These are phyloP conservation scores for Teunomyces kruisii DNA, from an alignment of 805 yeast genomes.

Conservation along the genomic window DNA sequence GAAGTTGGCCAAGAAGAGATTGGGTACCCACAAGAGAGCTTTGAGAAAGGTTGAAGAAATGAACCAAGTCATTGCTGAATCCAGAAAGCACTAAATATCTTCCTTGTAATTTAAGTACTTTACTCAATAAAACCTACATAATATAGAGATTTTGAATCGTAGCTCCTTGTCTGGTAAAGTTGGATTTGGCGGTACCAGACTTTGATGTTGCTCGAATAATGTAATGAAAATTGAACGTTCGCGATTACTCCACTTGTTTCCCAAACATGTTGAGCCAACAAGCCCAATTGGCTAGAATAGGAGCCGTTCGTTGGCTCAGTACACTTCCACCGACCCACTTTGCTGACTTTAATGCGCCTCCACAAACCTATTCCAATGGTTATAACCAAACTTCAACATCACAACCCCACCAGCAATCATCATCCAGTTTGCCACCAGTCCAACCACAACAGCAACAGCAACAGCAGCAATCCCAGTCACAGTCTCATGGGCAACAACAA, in stretches of 20 bases:
- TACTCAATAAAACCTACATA: constrained; percentile 9
- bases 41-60: constrained; percentile 99
- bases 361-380: constrained; percentile 14
- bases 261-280: not conserved
- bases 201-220: not conserved
- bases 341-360: constrained; percentile 17
- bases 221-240: not conserved
- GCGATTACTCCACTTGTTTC: not conserved
- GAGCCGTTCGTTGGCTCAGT: constrained; percentile 1
- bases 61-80: constrained; percentile 92
- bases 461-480: constrained; percentile 1
- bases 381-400: not conserved
- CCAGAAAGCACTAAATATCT: constrained; percentile 79
- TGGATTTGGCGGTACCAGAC: not conserved
- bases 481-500: not conserved
- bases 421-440: not conserved
- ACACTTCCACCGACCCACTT: constrained; percentile 26
- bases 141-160: constrained; percentile 1
- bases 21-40: constrained; percentile 99
- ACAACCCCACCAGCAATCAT: not conserved
- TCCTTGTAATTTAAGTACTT: constrained; percentile 13
- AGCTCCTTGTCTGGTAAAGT: not conserved
- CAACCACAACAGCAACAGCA: not conserved
- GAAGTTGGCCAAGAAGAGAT: constrained; percentile 99
- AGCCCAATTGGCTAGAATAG: not conserved